Evolutionary conservation across 331 rosid species (phyloP).

Genomic region (Quercus phellos): DNA sequence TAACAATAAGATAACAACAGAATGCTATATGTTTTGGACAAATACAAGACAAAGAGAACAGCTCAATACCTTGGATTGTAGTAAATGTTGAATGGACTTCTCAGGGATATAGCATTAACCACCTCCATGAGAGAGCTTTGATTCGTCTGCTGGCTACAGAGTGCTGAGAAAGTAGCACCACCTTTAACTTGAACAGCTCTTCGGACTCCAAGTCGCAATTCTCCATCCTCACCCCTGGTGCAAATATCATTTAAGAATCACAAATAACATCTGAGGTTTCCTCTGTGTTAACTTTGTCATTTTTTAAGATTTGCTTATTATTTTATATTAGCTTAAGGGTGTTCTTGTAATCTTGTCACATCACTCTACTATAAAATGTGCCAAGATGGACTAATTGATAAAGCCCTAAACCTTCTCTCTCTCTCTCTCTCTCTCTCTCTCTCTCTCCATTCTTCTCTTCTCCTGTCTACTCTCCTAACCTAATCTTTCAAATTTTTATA

Average conservation of each 20-base stretch:
- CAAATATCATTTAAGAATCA: conserved; percentile 1
- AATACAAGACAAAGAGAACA: neutral
- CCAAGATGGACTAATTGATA: neutral
- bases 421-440: too few species aligned
- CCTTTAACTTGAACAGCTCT: conserved; percentile 82
- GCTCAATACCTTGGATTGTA: conserved; percentile 78
- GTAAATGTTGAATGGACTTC: conserved; percentile 59
- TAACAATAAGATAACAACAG: neutral
- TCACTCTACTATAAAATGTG: too few species aligned
- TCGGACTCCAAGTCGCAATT: conserved; percentile 77
- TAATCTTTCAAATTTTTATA: too few species aligned
- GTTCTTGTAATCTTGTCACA: too few species aligned
- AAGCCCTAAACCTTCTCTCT: neutral
- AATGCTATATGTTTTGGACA: neutral
- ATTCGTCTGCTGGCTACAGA: conserved; percentile 51
- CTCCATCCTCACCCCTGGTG: conserved; percentile 87
- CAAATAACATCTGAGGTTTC: neutral
- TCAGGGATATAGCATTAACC: conserved; percentile 54
- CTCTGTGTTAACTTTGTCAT: too few species aligned
- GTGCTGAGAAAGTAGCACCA: conserved; percentile 38
- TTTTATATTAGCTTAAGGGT: too few species aligned
- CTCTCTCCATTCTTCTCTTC: too few species aligned
- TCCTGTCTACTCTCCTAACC: too few species aligned
- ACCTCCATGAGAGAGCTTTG: conserved; percentile 50
- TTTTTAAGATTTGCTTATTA: too few species aligned